A percentile compares a stretch with the other conserved stretches of the same genome.
These are phyloP conservation scores for Acmispon strigosus DNA, from an alignment of 306 rosid genomes.

Conservation along the genomic window DNA sequence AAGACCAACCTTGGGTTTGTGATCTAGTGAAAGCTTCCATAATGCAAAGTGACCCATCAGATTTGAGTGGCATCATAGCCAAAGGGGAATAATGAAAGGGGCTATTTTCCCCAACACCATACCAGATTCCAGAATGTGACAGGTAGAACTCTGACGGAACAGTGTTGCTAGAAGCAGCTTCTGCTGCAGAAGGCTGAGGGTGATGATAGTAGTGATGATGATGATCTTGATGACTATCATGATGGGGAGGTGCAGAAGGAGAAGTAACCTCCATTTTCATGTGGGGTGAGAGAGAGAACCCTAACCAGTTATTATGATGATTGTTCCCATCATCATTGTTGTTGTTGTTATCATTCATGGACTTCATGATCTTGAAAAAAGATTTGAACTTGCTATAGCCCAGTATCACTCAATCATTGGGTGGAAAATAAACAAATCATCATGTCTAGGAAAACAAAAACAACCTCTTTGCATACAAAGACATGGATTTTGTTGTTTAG, in stretches of 20 bases:
- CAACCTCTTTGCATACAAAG: background rate
- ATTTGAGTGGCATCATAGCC: constrained; percentile 78
- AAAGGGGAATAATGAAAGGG: constrained; percentile 48
- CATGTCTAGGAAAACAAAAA: constrained; percentile 16
- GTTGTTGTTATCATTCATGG: constrained; percentile 47
- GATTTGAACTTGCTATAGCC: background rate
- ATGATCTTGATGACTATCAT: background rate
- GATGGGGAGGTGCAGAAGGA: constrained; percentile 29
- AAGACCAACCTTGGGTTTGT: constrained; percentile 46
- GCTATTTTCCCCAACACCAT: constrained; percentile 39
- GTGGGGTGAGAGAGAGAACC: constrained; percentile 89
- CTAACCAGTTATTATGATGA: constrained; percentile 57
- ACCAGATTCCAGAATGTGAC: constrained; percentile 42
- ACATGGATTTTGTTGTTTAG: constrained; percentile 36
- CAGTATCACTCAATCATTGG: constrained; percentile 40
- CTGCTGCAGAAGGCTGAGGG: constrained; percentile 20
- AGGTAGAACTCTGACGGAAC: constrained; percentile 36
- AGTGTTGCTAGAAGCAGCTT: constrained; percentile 17
- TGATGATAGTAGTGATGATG: constrained; percentile 32
- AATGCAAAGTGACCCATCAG: constrained; percentile 79
- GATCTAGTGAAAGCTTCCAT: constrained; percentile 65
- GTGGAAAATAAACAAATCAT: constrained; percentile 40
- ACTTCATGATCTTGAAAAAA: constrained; percentile 44
- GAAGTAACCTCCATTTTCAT: constrained; percentile 64
- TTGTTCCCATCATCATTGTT: constrained; percentile 29